Evolutionary conservation across 345 rosid genomes (phyloP), one percentile per base, ranked within the genome.

Genomic region (Hibiscus mutabilis): DNA sequence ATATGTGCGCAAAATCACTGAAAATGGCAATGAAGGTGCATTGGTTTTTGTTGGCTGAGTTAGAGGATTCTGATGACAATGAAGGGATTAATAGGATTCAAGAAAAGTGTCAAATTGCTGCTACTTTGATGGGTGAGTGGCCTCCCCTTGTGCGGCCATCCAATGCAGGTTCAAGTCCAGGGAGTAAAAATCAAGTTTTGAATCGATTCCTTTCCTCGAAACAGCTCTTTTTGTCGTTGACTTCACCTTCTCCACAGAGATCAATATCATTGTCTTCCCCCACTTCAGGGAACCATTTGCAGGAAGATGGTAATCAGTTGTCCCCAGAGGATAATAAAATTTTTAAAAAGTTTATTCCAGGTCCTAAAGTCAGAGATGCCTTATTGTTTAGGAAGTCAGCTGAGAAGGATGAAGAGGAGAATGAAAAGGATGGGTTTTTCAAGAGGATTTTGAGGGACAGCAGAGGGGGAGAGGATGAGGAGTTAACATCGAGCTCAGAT

Each of bases 101-200:
- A 84, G 98, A 96, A 79, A 89, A 92, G 84, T 96, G 99, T 76
- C 99, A 91, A 78, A 91, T 86, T 79, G 97, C 98, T 1, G 97
- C 98, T 24, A 96, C 98, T 73, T 78, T 96, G 86, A 92, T 79
- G 89, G 99, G 98, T 24, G 96, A 96, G 77, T 96, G 99, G 99
- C 85, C 87, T 8, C 91, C 90, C 3, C 89, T 96, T 40, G 66
- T 91, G 73, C 84, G 80, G 63, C 83, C 85, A 44, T 91, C 60
- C 15, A 85, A 72, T 75, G 83, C 78, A 12, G 56, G 60, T 56
- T 79, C 92, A 5, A 87, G 85, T 74, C 89, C 93, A 0, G 98
- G 97, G 74, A 85, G 91, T 82, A 96, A 91, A 87, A 96, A 88
- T 77, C 99, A 88, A 82, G 93, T 96, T 75, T 78, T 96, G 69